Percentiles rank a stretch among this genome's conserved stretches.
Conservation (phyloP, 2,329 filamentous ascomycete genomes). For the Ceratocystis destructans region DNA sequence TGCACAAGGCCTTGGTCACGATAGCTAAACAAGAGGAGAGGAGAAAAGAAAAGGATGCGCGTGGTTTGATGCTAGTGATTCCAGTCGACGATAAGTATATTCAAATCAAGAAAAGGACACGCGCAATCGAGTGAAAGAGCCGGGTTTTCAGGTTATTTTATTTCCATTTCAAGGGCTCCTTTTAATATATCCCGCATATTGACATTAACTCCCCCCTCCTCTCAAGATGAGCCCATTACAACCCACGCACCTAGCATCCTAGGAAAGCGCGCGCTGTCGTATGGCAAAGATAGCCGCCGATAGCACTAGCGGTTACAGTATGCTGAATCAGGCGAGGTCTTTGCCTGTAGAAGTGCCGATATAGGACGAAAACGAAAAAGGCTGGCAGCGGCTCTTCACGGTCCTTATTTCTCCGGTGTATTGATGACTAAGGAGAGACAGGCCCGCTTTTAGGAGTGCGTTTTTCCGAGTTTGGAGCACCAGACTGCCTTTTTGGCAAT, state of each 20-base stretch:
- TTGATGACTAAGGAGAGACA: constrained; percentile 12
- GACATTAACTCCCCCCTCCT: too few species aligned
- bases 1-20: constrained; percentile 30
- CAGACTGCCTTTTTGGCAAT: constrained; percentile 18
- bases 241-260: neutral
- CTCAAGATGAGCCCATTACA: neutral
- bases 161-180: too few species aligned
- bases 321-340: neutral
- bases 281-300: constrained; percentile 6
- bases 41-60: too few species aligned
- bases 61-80: too few species aligned
- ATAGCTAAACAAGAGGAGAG: constrained; percentile 13
- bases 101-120: too few species aligned
- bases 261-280: too few species aligned
- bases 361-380: constrained; percentile 18
- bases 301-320: neutral
- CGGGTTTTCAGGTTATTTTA: too few species aligned
- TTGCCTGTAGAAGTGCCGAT: constrained; percentile 9
- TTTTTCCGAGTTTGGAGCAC: constrained; percentile 2
- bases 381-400: constrained; percentile 17
- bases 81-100: too few species aligned
- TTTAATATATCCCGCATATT: neutral
- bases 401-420: constrained; percentile 18
- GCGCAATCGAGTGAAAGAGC: too few species aligned
- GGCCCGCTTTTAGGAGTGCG: neutral